Evolutionary conservation across 1,284 basidiomycete species (phyloP), one percentile per base, ranked within the genome.

Genomic region (Pseudozyma tsukubaensis): DNA sequence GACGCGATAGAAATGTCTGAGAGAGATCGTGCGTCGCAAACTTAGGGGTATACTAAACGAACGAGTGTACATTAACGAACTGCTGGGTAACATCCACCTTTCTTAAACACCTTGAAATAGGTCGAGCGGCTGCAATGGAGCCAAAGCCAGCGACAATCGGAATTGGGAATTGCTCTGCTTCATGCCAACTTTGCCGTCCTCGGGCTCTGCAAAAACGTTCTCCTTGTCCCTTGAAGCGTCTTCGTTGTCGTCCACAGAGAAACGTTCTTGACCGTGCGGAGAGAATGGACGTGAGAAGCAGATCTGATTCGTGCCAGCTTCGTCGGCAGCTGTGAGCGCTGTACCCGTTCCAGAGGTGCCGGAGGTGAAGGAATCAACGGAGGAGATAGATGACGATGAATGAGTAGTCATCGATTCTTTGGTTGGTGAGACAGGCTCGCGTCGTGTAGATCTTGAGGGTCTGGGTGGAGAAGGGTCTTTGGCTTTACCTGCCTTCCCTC

Each of bases 41-140:
- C n/a, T n/a, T n/a, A 14, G 36, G 36, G 36, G 36, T 37, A 37
- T 37, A 37, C 36, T 37, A 37, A 37, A 37, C 14, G 14, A 37
- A 37, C 36, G 36, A 37, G 36, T 37, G 36, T 37, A 14, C 14
- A 14, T 8, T 37, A 16, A 13, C n/a, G 10, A 13, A 16, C 6
- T 43, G 42, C 13, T 43, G 7, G 18, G 16, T 16, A 43, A 11
- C 16, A 16, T 43, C 42, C 42, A 13, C 42, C 42, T 11, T 18
- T 6, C 40, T 51, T 37, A 13, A 36, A 24, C 11, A 13, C 35
- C 13, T 32, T 10, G 24, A 18, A 58, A 59, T 18, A 59, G 43
- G 11, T 65, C 59, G 24, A 54, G 14, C 3, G 58, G 47, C 37
- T 59, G 63, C 32, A 67, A 18, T 12, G 64, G 64, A 24, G 59